Percentiles rank a stretch among this genome's conserved stretches.
These are phyloP conservation scores for Fusarium tricinctum DNA, from an alignment of 2,329 filamentous ascomycete species.

Conservation along the genomic window DNA sequence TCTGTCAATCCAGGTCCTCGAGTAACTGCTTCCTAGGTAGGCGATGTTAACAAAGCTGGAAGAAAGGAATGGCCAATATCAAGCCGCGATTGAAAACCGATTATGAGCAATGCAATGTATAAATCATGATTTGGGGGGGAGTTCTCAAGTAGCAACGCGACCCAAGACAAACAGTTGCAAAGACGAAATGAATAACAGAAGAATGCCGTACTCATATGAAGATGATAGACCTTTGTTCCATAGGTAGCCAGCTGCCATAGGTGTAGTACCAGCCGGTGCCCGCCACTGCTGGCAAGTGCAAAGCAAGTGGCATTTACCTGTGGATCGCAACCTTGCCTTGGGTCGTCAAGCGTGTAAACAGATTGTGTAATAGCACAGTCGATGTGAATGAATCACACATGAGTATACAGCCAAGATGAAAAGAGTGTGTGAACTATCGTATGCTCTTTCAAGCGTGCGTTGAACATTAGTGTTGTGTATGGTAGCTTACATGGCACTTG, in stretches of 20 bases:
- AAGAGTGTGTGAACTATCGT: background rate
- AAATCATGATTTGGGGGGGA: slow-evolving; percentile 16
- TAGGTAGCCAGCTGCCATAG: background rate
- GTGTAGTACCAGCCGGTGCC: no score
- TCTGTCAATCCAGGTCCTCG: background rate
- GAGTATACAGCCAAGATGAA: background rate
- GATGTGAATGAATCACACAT: no score
- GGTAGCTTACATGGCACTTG: background rate
- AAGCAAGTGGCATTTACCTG: slow-evolving; percentile 37
- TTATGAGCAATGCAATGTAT: slow-evolving; percentile 29
- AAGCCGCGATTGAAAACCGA: slow-evolving; percentile 3
- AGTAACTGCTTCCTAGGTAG: background rate
- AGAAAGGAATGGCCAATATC: background rate
- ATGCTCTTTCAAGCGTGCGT: background rate
- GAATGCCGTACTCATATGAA: background rate
- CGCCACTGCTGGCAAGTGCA: slow-evolving; percentile 40
- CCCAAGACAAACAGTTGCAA: background rate
- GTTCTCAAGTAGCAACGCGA: background rate
- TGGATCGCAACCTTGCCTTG: background rate
- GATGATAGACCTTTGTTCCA: background rate
- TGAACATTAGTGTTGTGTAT: background rate
- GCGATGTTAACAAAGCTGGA: background rate
- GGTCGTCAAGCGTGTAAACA: background rate
- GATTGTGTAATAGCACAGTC: background rate
- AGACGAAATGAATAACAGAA: background rate